These are phyloP conservation scores for Effrenium voratum DNA, from an alignment of 73 alveolate species.

Conservation along the genomic window DNA sequence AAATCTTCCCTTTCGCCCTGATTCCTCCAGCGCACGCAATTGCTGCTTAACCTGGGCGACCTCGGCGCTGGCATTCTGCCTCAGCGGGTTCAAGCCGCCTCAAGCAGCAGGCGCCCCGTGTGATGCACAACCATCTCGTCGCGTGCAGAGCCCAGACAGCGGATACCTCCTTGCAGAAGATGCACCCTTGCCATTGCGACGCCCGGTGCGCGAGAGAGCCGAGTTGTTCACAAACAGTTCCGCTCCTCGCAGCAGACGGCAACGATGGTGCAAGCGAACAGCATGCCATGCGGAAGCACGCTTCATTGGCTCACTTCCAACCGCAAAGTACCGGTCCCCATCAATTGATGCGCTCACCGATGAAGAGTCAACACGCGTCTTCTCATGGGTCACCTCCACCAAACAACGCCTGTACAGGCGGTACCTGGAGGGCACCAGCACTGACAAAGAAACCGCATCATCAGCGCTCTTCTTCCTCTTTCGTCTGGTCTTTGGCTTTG, in stretches of 20 bases:
- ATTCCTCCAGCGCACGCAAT: not conserved
- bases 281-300: conserved; percentile 11
- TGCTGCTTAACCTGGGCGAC: not conserved
- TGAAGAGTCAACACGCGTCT: not conserved
- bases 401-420: not conserved
- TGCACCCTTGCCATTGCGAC: conserved; percentile 5
- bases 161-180: not conserved
- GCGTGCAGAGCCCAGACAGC: conserved; percentile 4
- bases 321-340: not conserved
- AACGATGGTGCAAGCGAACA: conserved; percentile 30
- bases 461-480: not conserved
- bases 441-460: not conserved
- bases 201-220: not conserved
- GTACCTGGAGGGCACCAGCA: not conserved
- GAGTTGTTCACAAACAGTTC: conserved; percentile 6
- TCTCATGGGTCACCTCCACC: not conserved
- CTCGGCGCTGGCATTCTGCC: not conserved
- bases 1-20: not conserved
- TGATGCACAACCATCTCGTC: conserved; percentile 4
- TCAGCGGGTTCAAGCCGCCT: conserved; percentile 6
- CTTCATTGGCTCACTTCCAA: not conserved
- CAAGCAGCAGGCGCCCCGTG: not conserved
- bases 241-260: conserved; percentile 15
- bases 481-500: not conserved
- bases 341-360: not conserved